Conservation (phyloP, 1,284 basidiomycete species). For the Termitomyces sp. region DNA sequence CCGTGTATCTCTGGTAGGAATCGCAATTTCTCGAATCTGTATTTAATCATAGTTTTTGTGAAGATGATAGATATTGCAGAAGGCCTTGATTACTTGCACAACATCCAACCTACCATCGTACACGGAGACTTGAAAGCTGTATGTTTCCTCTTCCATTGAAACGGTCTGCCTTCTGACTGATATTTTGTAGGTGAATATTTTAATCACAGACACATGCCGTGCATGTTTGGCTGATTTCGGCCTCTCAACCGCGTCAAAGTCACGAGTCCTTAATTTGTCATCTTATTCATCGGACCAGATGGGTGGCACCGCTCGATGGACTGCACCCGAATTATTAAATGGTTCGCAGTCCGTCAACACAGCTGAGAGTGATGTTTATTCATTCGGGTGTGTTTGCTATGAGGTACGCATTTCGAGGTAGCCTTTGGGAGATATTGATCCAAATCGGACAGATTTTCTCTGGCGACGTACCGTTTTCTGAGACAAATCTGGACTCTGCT, state of each 20-base stretch:
- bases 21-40: too few species aligned
- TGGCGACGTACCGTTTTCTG: constrained; percentile 14
- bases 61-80: constrained; percentile 25
- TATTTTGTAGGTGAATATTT: constrained; percentile 25
- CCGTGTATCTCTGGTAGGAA: constrained; percentile 19
- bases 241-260: constrained; percentile 19
- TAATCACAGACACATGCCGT: constrained; percentile 23
- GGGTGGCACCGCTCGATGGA: constrained; percentile 19
- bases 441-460: constrained; percentile 12
- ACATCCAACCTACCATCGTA: constrained; percentile 22
- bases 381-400: constrained; percentile 20
- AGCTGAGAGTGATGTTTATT: constrained; percentile 19
- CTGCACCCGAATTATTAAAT: constrained; percentile 20
- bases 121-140: constrained; percentile 33
- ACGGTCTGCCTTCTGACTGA: neutral
- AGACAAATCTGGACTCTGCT: constrained; percentile 9
- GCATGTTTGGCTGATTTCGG: constrained; percentile 34
- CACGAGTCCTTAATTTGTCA: constrained; percentile 10
- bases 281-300: constrained; percentile 7
- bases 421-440: neutral
- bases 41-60: neutral
- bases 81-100: constrained; percentile 31
- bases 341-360: constrained; percentile 1
- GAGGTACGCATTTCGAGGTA: constrained; percentile 14
- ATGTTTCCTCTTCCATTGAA: neutral